Base-by-base conservation (phyloP, 116 monocot species). In the Zostera marina region DNA sequence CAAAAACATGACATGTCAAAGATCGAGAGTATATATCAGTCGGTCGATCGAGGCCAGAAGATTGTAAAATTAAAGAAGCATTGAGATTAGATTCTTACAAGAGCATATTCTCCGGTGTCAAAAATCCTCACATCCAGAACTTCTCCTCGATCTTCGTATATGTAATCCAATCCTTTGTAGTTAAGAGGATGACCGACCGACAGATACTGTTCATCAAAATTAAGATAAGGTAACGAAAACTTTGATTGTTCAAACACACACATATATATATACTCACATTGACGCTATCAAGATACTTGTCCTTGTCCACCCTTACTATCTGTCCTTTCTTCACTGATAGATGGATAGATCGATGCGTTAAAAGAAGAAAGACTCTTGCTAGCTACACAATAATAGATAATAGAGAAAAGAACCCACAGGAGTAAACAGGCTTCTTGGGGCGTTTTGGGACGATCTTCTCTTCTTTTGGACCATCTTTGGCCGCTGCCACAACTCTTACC, bases 101-200 rank as follows among this genome's bases (percentile, higher is more conserved):
- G 92, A 52, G 92, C 92, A 74, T 81, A 74, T 44, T 92, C 92
- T n/a, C 92, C 92, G 1, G 92, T 92, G 53, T 92, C 92, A 67
- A 92, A 87, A 24, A 72, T 81, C 46, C 60, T 55, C 5, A 92
- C 44, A 61, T 92, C 92, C 77, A 92, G 64, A 9, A 87, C 78
- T 83, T 92, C 92, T n/a, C 92, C 92, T 42, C 92, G 92, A 53
- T 92, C 81, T 79, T 92, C 83, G 54, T 92, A 92, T 67, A 92
- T 92, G 62, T 92, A 92, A 62, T 87, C 92, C 59, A 92, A 62
- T 3, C 87, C 92, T 76, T 92, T 92, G 71, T 74, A 87, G 44
- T 78, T 76, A 51, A 78, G 87, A 42, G 92, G 92, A 72, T 92
- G 92, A 5, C 74, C 87, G 43, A 92, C 92, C 8, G 92, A 92